Evolutionary conservation across 257 asterid species (phyloP).

Genomic region (Striga asiatica): DNA sequence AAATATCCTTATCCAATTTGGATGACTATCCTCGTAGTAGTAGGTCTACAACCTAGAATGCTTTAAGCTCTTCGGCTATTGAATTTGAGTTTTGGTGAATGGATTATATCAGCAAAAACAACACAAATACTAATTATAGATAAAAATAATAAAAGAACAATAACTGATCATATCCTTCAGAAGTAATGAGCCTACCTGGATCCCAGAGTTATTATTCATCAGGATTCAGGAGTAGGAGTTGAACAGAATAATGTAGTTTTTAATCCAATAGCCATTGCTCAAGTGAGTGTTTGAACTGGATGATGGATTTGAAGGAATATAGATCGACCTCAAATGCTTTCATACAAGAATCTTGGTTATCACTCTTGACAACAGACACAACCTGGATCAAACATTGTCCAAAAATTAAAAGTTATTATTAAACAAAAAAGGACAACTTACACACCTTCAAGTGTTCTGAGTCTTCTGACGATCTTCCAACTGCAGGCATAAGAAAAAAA

Average conservation of each 20-base stretch:
- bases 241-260: conserved; percentile 61
- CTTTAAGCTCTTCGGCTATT: background rate
- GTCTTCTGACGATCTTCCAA: conserved; percentile 57
- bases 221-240: too few species aligned
- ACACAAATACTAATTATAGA: too few species aligned
- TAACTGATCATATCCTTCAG: conserved; percentile 72
- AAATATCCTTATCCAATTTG: too few species aligned
- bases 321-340: conserved; percentile 64
- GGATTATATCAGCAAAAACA: background rate
- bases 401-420: background rate
- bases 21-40: background rate
- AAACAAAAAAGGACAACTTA: background rate
- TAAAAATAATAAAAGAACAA: conserved; percentile 9
- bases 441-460: conserved; percentile 60
- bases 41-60: background rate
- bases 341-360: conserved; percentile 36
- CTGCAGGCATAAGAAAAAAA: conserved; percentile 35
- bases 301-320: conserved; percentile 60
- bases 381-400: conserved; percentile 29
- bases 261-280: conserved; percentile 70
- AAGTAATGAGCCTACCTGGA: conserved; percentile 52
- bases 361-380: conserved; percentile 37
- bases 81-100: too few species aligned
- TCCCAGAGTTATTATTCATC: conserved; percentile 89
- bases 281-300: conserved; percentile 57